Conservation (phyloP, 176 grass and related monocot species). For the Canna indica region DNA sequence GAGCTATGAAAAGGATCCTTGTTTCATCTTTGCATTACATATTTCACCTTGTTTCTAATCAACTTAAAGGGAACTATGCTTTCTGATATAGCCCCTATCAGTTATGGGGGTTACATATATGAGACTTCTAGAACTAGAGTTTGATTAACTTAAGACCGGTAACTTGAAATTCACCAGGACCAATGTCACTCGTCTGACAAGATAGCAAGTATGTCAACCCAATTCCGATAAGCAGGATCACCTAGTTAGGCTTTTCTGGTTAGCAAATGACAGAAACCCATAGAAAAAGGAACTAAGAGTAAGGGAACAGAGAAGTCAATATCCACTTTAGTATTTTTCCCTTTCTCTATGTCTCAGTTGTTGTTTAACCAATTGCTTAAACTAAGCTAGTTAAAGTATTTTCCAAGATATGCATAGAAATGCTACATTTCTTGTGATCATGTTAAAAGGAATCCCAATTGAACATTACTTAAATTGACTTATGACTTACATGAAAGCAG, state of each 20-base stretch:
- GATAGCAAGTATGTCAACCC: neutral
- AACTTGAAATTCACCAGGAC: neutral
- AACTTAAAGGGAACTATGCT: neutral
- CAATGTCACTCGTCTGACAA: neutral
- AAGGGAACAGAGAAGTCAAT: too few relatives aligned
- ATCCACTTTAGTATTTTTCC: too few relatives aligned
- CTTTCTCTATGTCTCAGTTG: too few relatives aligned
- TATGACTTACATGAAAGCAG: too few relatives aligned
- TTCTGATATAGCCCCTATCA: neutral
- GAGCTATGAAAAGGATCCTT: neutral
- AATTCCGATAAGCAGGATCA: neutral
- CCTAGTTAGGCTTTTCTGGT: neutral
- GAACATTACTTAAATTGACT: too few relatives aligned
- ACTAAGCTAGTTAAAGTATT: too few relatives aligned
- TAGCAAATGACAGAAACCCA: neutral
- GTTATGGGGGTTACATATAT: neutral
- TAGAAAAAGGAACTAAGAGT: neutral
- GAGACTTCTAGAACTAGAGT: neutral
- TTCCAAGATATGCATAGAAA: too few relatives aligned
- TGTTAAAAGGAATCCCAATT: too few relatives aligned
- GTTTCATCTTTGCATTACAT: neutral
- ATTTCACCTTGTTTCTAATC: neutral
- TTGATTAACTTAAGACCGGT: too few relatives aligned
- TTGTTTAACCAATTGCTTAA: too few relatives aligned
- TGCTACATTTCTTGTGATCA: too few relatives aligned